A percentile compares a stretch with the other conserved stretches of the same genome.
phyloP scores from a whole-genome alignment of 1,139 yeast genomes.

The Hansenula sp. region DNA sequence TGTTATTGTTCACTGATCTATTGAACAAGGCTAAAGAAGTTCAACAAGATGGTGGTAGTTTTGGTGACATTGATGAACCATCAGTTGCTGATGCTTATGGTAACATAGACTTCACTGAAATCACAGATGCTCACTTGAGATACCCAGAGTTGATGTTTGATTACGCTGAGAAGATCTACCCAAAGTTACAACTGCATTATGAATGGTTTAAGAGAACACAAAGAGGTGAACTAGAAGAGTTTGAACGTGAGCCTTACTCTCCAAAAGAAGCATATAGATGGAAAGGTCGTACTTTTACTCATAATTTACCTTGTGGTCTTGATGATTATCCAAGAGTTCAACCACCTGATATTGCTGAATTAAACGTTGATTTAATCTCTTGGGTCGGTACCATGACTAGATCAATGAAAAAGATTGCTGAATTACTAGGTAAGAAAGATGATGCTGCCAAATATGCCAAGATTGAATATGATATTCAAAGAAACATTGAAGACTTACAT shows the following conservation, averaged over 20 bases:
- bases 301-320: conserved; percentile 87
- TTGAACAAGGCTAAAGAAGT: conserved; percentile 41
- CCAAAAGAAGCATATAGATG: conserved; percentile 75
- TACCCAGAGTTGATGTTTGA: conserved; percentile 58
- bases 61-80: conserved; percentile 23
- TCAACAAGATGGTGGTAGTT: conserved; percentile 10
- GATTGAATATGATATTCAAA: conserved; percentile 52
- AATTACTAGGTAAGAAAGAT: conserved; percentile 49
- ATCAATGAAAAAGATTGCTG: conserved; percentile 73
- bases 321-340: conserved; percentile 93
- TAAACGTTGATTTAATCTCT: conserved; percentile 82
- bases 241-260: conserved; percentile 53
- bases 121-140: conserved; percentile 51
- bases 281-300: conserved; percentile 86
- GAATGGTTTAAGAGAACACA: conserved; percentile 86
- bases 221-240: conserved; percentile 67
- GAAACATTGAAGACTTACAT: conserved; percentile 67
- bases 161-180: conserved; percentile 68
- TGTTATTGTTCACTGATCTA: conserved; percentile 71
- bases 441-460: conserved; percentile 50
- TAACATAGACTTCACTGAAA: conserved; percentile 18
- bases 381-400: conserved; percentile 95
- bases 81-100: conserved; percentile 17
- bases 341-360: conserved; percentile 81
- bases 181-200: conserved; percentile 71